Evolutionary conservation across 768 basidiomycete genomes (phyloP).

Genomic region (Neoboletus brunneissimus): DNA sequence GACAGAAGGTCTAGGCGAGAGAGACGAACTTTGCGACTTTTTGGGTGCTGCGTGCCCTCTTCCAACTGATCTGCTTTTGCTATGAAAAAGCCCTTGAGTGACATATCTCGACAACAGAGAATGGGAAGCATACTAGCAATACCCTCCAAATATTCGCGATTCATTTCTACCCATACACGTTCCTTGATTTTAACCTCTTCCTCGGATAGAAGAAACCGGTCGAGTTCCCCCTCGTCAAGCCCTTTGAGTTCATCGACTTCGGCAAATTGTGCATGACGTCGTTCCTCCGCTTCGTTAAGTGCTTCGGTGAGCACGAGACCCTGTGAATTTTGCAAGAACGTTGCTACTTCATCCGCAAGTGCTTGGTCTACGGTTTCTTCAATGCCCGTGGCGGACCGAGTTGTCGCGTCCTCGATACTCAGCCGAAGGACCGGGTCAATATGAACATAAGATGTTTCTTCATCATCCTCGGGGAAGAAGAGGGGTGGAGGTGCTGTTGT

Average conservation of each 20-base stretch:
- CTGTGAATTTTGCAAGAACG: conserved; percentile 59
- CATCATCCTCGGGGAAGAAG: conserved; percentile 45
- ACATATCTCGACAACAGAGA: conserved; percentile 23
- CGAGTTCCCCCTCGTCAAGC: conserved; percentile 89
- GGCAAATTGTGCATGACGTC: conserved; percentile 51
- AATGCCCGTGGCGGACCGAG: conserved; percentile 35
- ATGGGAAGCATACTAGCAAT: conserved; percentile 56
- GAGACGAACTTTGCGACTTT: conserved; percentile 79
- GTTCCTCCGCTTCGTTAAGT: conserved; percentile 64
- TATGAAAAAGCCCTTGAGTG: conserved; percentile 48
- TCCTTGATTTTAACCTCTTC: conserved; percentile 86
- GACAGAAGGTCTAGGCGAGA: conserved; percentile 31
- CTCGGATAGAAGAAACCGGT: conserved; percentile 71
- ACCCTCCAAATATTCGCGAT: conserved; percentile 85
- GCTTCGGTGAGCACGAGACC: conserved; percentile 58
- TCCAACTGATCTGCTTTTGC: conserved; percentile 66
- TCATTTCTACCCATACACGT: conserved; percentile 92
- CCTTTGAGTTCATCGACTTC: conserved; percentile 61
- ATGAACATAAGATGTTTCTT: conserved; percentile 40
- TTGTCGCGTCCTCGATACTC: conserved; percentile 11
- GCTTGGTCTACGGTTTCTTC: conserved; percentile 63
- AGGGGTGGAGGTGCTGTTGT: conserved; percentile 40
- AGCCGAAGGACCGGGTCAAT: conserved; percentile 57
- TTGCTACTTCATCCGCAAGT: conserved; percentile 68
- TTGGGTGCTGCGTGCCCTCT: conserved; percentile 39